Evolutionary conservation across 2,329 filamentous ascomycete species (phyloP).

Genomic region (Claviceps monticola): DNA sequence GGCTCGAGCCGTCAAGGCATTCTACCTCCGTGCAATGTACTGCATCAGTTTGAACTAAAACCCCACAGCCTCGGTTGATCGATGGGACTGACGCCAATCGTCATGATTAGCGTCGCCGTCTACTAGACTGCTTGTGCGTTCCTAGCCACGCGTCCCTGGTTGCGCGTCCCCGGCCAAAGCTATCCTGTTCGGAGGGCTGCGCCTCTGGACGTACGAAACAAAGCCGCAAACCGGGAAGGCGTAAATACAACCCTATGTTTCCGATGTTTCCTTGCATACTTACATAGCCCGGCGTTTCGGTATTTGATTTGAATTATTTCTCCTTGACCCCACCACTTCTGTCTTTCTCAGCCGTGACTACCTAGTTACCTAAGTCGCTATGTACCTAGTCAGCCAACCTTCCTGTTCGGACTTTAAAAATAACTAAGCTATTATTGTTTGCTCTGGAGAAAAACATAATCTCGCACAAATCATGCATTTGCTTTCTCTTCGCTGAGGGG

Average conservation of each 20-base stretch:
- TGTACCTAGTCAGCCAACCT: background rate
- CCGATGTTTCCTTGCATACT: background rate
- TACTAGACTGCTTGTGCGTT: background rate
- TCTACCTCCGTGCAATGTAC: background rate
- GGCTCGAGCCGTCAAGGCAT: background rate
- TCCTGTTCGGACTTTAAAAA: too few species aligned
- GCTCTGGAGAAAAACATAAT: too few species aligned
- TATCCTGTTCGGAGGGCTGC: background rate
- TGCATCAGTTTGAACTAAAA: too few species aligned
- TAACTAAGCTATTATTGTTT: too few species aligned
- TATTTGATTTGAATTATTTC: background rate
- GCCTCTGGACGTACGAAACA: background rate
- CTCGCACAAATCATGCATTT: too few species aligned
- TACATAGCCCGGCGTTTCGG: background rate
- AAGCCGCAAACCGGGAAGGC: background rate
- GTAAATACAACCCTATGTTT: background rate
- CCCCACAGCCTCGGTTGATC: background rate
- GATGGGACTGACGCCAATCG: background rate
- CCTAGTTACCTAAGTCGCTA: background rate
- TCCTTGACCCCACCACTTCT: background rate
- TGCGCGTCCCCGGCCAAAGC: background rate
- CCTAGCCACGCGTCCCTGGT: background rate
- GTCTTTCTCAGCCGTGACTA: background rate
- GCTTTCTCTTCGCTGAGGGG: too few species aligned
- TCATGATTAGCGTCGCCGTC: background rate